Evolutionary conservation across 2,329 filamentous ascomycete species (phyloP), one percentile per base, ranked within the genome.

Genomic region (Cladosporium phlei): DNA sequence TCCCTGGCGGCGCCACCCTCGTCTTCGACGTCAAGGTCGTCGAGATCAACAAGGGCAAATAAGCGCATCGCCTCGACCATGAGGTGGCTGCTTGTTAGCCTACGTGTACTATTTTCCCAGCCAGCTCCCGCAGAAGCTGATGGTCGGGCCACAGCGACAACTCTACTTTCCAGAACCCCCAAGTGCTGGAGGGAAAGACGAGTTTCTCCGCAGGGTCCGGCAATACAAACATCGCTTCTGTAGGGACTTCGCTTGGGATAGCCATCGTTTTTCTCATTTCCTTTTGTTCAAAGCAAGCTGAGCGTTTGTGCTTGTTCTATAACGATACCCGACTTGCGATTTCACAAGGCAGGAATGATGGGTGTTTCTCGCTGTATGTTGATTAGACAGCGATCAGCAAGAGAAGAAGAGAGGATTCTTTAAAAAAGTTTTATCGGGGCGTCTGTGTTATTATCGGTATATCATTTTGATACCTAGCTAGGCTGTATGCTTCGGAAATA

Each of bases 1-100:
- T 98, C 60, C 93, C 93, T 19, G 79, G 77, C 60, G 96, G 97
- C 80, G 91, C 88, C 68, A 88, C 85, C 57, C 74, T 98, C 68
- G 80, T 86, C 66, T 98, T 98, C 68, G 94, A 98, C 68, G 67
- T 76, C 64, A 76, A 76, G 70, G 65, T 71, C 49, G 64, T 76
- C 46, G 69, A 69, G 44, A 64, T 76, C 58, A 67, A 68, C 58
- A 73, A 72, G 58, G 54, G 56, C 44, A 62, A 58, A 52, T 59
- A 59, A 49, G 48, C 37, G 40, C 25, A 17, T 35, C 39, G 45
- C 39, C 32, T 16, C 37, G 21, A n/a, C n/a, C n/a, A n/a, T n/a
- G n/a, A n/a, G n/a, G n/a, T n/a, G n/a, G n/a, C n/a, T n/a, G n/a
- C n/a, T n/a, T n/a, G n/a, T n/a, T n/a, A n/a, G n/a, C n/a, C n/a